Base-by-base conservation (phyloP, 768 basidiomycete genomes). In the Dentipellis sp. region DNA sequence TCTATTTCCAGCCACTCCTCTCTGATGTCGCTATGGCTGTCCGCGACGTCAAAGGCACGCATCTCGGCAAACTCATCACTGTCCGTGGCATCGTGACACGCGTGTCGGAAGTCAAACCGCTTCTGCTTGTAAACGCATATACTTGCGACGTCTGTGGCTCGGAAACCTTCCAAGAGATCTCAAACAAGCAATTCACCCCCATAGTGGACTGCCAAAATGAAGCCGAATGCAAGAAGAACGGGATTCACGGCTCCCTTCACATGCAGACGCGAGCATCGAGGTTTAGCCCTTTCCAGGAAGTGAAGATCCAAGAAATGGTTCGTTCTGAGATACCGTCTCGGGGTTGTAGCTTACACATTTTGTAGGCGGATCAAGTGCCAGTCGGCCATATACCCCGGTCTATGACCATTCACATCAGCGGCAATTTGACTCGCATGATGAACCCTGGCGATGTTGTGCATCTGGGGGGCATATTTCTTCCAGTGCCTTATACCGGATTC, bases 271-370 rank as follows among this genome's bases (percentile, higher is more conserved):
- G 97, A 47, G 97, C 97, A 19, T 93, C 91, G 71, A 83, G 94
- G 54, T 99, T 99, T 70, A 90, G 86, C 64, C 94, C 97, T 0
- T 99, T 98, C 77, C 97, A 99, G 68, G 97, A 99, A 71, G 82
- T 97, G 58, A 95, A 95, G 71, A 94, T 99, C 55, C 97, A 99
- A 69, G 97, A 99, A 71, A 95, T 99, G 94, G 94, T 90, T 56
- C 59, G 76, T 63, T 22, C 42, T 37, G 23, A 23, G 53, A 38
- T 45, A 17, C 16, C 19, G n/a, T 45, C 9, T 11, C 29, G 29
- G 29, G 6, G 29, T 29, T 29, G 29, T 29, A 29, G 29, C 29
- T 29, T 8, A 45, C 4, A 8, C 42, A 50, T 50, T n/a, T 40
- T 56, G 0, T 63, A 93, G 93, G 90, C 95, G 22, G 95, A 98